Evolutionary conservation across 805 yeast species (phyloP), one percentile per base, ranked within the genome.

Genomic region (Pichia kluyveri): DNA sequence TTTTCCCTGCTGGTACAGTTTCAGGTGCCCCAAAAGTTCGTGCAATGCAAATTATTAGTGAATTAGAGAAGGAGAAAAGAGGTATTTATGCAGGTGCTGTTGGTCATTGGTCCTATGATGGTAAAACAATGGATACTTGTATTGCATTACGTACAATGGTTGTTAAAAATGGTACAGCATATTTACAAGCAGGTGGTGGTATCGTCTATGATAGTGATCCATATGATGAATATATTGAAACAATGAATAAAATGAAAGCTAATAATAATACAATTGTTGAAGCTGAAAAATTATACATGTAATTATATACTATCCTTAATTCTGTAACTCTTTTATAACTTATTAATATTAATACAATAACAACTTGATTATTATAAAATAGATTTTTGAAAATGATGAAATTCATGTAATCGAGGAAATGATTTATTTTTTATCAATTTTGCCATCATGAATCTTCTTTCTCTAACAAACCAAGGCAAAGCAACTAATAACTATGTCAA

Each of bases 41-140:
- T 58, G 99, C 99, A 10, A 93, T 93, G 98, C 95, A 90, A 66
- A 72, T 93, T 41, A 88, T 93, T 57, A 84, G 86, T 37, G 95
- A 87, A 63, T 69, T 91, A 43, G 99, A 93, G 63, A 76, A 79
- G 52, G 98, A 91, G 62, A 87, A 88, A 60, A 76, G 99, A 61
- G 99, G 98, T 42, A 90, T 91, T 9, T 93, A 93, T 62, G 99
- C 99, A 0, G 99, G 99, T 52, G 99, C 99, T 2, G 98, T 93
- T 18, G 99, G 99, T 8, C 85, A 86, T 63, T 93, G 97, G 96
- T 89, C 96, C 1, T 93, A 90, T 63, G 96, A 89, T 60, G 88
- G 91, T n/a, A 80, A 78, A 57, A 77, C 88, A 30, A 91, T 93
- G 98, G 95, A 93, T 62, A 93, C 98, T 1, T 93, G 99, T 69